Base-by-base conservation (phyloP, 805 yeast species). In the Lachancea kluyveri region DNA sequence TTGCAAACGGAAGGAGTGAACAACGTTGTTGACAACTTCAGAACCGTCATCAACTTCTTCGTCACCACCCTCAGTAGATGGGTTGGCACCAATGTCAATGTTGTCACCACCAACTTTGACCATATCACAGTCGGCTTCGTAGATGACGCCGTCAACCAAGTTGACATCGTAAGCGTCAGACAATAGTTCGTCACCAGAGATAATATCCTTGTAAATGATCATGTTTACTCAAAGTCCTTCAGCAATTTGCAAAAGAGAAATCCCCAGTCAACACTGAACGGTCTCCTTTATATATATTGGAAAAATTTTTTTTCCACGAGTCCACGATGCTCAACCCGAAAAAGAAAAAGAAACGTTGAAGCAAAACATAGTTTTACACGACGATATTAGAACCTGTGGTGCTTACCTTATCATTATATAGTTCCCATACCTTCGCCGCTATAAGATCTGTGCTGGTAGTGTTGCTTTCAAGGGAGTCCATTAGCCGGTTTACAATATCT, bases 1-100 rank as follows among this genome's bases (percentile, higher is more conserved):
- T 72, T 85, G 95, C 63, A 92, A 80, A 75, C 96, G 85, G 92
- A 92, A 88, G 49, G 96, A 86, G 88, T 87, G 78, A 54, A 90
- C 96, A 63, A 92, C 85, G 75, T 92, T 92, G 94, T 90, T 92
- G 64, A 92, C 96, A 56, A 85, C 75, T 70, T 81, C 90, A 54
- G 72, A 72, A 67, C 80, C 85, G 33, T 83, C 95, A 56, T 86
- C 97, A 32, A 77, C 62, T 21, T 82, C 95, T 25, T 66, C 87
- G 35, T 61, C 86, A 63, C 70, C 96, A 52, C 72, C 97, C 72
- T 92, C 98, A 51, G 97, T 96, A 57, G 96, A 86, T 61, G 98
- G 96, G 81, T 92, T 92, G 59, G 95, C 98, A 72, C 98, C 98
- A 66, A 92, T 92, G 68, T 92, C 97, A 54, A 92, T 78, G 62